Base-by-base conservation (phyloP, 2,329 filamentous ascomycete genomes). In the Triangularia setosa region DNA sequence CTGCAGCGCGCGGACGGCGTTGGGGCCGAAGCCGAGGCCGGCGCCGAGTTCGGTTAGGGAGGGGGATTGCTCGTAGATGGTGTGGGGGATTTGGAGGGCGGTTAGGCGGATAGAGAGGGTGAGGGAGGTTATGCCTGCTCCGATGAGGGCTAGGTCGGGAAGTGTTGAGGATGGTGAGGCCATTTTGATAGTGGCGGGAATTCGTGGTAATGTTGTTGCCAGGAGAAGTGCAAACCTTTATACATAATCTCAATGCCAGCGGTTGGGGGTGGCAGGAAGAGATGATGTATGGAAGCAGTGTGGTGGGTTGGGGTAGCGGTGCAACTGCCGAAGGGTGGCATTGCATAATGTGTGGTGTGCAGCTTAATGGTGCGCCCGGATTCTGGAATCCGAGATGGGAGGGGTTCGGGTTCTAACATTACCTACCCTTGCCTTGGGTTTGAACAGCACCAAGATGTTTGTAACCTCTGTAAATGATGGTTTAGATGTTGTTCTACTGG, bases 61-160 rank as follows among this genome's bases (percentile, higher is more conserved):
- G 0, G 72, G 30, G 0, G 76, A 73, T 16, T 75, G 72, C 64
- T 79, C 77, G 68, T 78, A 79, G 21, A 79, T 64, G 9, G 71
- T 76, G 63, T 72, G 69, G 2, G 67, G 65, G n/a, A 78, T 69
- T 27, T 70, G 63, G 30, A 75, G 73, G 58, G 68, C 63, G 14
- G 71, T 67, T 5, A 79, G 72, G 16, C 67, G 69, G 25, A 78
- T 72, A 2, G 76, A 74, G 7, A 78, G 71, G 5, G 73, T 74
- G 0, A 78, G 66, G 11, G 77, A 78, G 64, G 72, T 80, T 66
- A 72, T 81, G 71, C 71, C 80, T 69, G 70, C 79, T 71, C 71
- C 82, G 23, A 79, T 70, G 33, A 79, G 75, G 63, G 77, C 77
- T 12, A 60, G 24, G 24, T 60, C 8, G 24, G 48, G 16, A 23